Base-by-base conservation (phyloP, 345 rosid genomes). In the Sonneratia alba region DNA sequence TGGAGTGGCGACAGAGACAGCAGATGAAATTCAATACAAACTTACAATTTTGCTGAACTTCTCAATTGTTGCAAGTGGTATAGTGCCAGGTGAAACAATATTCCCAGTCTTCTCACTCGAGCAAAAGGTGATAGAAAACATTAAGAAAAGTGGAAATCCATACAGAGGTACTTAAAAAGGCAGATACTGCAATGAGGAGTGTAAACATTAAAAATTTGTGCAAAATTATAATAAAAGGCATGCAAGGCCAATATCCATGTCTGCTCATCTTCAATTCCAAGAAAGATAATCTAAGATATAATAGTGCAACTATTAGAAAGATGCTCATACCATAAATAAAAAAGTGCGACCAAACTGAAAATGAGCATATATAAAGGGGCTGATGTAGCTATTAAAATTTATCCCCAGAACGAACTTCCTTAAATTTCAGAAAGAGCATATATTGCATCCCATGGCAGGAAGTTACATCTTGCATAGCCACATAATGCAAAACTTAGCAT, bases 1-100 rank as follows among this genome's bases (percentile, higher is more conserved):
- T n/a, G 14, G 36, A 59, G 34, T 9, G 15, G 36, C 36, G 2
- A 22, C 14, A 59, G 27, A 59, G 7, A 22, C 12, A 59, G 3
- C 3, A 21, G 7, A n/a, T 3, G 3, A 0, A 24, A 22, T 24
- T 59, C 6, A 18, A 10, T 45, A 57, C 73, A n/a, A 74, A 75
- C 92, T 83, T 74, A 94, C 99, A 82, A 83, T 71, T 89, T 92
- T 92, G 86, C 73, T 82, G 81, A 94, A 85, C 87, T 94, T 94
- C 92, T 94, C 99, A 80, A 94, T 92, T 64, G 96, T 76, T 70
- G 81, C 86, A 71, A 94, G 57, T 4, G 99, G 97, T 74, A 94
- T 83, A 27, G 99, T 94, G 72, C 97, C 99, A 40, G 89, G 89
- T 34, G 87, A 80, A 76, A 89, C 83, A 67, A 85, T 80, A 75